Evolutionary conservation across 805 yeast species (phyloP).

Genomic region (Candida maris): DNA sequence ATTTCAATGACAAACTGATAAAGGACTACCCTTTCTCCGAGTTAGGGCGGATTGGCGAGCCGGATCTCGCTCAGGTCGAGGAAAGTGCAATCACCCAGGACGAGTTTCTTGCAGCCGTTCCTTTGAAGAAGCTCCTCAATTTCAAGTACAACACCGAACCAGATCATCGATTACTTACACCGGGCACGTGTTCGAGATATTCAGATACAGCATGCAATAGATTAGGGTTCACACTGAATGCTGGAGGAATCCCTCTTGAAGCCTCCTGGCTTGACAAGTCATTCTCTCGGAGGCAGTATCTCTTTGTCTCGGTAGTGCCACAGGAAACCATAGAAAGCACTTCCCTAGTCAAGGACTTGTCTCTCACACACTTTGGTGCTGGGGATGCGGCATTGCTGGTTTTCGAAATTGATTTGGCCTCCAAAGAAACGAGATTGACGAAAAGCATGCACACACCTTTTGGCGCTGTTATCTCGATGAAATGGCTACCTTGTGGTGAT

Average conservation of each 20-base stretch:
- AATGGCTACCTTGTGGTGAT: conserved; percentile 21
- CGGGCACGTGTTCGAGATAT: conserved; percentile 9
- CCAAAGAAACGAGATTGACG: conserved; percentile 4
- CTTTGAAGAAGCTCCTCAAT: conserved; percentile 10
- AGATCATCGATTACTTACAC: background rate
- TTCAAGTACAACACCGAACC: conserved; percentile 18
- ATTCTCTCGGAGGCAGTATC: conserved; percentile 16
- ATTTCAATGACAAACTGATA: conserved; percentile 13
- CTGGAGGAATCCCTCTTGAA: conserved; percentile 30
- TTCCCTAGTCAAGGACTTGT: conserved; percentile 16
- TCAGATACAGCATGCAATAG: conserved; percentile 22
- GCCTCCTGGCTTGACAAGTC: conserved; percentile 25
- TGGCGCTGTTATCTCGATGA: conserved; percentile 26
- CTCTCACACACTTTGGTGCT: conserved; percentile 10
- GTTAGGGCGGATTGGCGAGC: conserved; percentile 2
- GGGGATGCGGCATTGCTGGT: conserved; percentile 22
- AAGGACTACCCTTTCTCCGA: conserved; percentile 5
- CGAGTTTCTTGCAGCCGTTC: conserved; percentile 7
- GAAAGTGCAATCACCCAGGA: conserved; percentile 3
- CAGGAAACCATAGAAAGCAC: conserved; percentile 4
- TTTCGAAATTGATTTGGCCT: conserved; percentile 15
- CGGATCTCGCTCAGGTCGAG: background rate
- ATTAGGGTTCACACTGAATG: conserved; percentile 25
- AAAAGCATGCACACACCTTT: conserved; percentile 19
- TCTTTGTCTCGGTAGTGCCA: conserved; percentile 27